Base-by-base conservation (phyloP, 768 basidiomycete genomes). In the Hygrophorus russula region DNA sequence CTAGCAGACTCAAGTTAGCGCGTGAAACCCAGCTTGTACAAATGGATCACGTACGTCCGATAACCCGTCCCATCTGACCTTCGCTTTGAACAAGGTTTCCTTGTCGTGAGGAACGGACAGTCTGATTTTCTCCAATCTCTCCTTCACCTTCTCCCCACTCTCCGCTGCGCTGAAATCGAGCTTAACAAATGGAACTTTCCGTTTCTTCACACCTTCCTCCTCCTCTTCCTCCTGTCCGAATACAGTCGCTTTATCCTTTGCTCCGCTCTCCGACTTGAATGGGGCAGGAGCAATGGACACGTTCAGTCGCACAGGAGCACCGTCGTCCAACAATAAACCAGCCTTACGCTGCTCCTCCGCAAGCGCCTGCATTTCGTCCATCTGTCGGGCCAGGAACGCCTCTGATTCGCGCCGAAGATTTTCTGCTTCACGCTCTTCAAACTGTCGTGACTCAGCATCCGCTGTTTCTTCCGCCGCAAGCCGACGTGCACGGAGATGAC, bases 301-400 rank as follows among this genome's bases (percentile, higher is more conserved):
- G 51, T 81, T 83, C 42, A 97, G 70, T 54, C 82, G 80, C 53
- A 97, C 85, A 4, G 91, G 89, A 13, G 86, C 87, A 20, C 88
- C 89, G 50, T 96, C 93, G 49, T 94, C 92, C 27, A 93, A 71
- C 12, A 96, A 64, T 63, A 94, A 71, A 24, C 92, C 92, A 5
- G 87, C 88, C 55, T 88, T 86, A 49, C 88, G 80, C 54, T 96
- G 90, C 55, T 93, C 85, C 40, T 87, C 86, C 10, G 86, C 87
- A 20, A 94, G 67, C 2, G 87, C 82, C 51, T 91, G 89, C 80
- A 94, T 85, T 59, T 97, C 92, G 49, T 88, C 88, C 88, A 94
- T 91, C 56, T 96, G 92, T 43, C 80, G 74, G 29, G 88, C 87
- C 47, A 97, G 70, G 73, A 98, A 96, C 49, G 80, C 84, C 60